Base-by-base conservation (phyloP, 192 early-diverging fungal species). In the Linnemannia elongata region DNA sequence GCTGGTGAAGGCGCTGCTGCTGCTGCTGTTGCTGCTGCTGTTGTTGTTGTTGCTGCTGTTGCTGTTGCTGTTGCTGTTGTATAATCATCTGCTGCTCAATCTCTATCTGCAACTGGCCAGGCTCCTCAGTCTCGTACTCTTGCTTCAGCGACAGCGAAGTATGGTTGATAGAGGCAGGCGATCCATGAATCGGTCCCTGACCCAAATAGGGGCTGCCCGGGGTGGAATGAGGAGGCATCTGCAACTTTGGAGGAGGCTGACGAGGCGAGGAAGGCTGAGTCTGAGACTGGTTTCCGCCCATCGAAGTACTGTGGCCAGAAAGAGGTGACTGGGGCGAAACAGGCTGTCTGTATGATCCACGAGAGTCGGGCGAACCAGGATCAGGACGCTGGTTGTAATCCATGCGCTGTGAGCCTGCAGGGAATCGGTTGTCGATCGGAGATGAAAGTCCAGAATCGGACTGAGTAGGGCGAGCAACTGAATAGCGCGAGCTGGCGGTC, bases 31-130 rank as follows among this genome's bases (percentile, higher is more conserved):
- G 78, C 47, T 38, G 78, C 33, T 70, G 39, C 13, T 33, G 44
- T 35, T 78, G 78, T 45, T 80, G 82, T 44, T 75, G 79, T 54
- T 84, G 86, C 63, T 83, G 63, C 39, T 72, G 69, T 73, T 81
- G 79, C 47, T 89, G 87, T 18, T 78, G 73, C 45, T 85, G 60
- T 20, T 66, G 74, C 76, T 77, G 78, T 17, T 82, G 83, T 63
- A 72, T 27, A 30, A 85, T 69, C 60, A 88, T 88, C 38, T 89
- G 91, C 72, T 93, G 91, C 70, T 93, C 93, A 81, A 88, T 88
- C 52, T 87, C 85, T 47, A 60, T 42, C 35, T 87, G 79, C 15
- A 87, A 42, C 36, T 84, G 82, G 10, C 79, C 85, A 70, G 85
- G 76, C 24, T 81, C 85, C 12, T 87, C 85, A 3, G 30, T 49